phyloP scores from a whole-genome alignment of 2,329 filamentous ascomycete species.

The Hypoxylon sp. region DNA sequence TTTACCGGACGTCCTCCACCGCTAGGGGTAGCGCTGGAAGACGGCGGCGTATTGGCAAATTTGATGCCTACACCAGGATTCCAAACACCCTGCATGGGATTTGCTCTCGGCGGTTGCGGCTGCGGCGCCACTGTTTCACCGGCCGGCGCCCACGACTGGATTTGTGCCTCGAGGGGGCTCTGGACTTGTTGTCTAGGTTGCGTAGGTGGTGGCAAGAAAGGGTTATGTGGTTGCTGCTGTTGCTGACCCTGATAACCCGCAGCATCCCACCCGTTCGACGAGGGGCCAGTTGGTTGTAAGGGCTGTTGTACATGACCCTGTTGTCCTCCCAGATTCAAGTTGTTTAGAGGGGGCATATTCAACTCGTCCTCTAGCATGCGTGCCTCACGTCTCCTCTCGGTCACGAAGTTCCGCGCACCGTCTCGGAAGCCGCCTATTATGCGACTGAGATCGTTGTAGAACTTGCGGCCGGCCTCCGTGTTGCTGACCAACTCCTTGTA shows the following conservation, averaged over 20 bases:
- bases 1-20: conserved; percentile 32
- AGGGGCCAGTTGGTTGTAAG: conserved; percentile 10
- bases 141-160: conserved; percentile 68
- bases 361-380: conserved; percentile 67
- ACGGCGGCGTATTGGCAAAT: conserved; percentile 67
- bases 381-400: conserved; percentile 84
- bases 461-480: conserved; percentile 90
- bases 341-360: conserved; percentile 51
- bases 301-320: conserved; percentile 28
- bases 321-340: conserved; percentile 46
- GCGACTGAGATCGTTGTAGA: conserved; percentile 95
- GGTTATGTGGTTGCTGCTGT: conserved; percentile 41
- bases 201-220: conserved; percentile 24
- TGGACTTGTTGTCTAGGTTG: conserved; percentile 43
- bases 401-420: conserved; percentile 79
- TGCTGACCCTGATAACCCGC: conserved; percentile 26
- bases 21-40: neutral
- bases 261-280: conserved; percentile 18
- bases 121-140: conserved; percentile 65
- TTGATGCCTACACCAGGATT: conserved; percentile 84
- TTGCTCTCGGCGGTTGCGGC: conserved; percentile 56
- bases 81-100: conserved; percentile 72
- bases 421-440: conserved; percentile 88
- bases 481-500: conserved; percentile 97
- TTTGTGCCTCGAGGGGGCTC: conserved; percentile 61